Conservation (phyloP, 2,329 filamentous ascomycete species). For the Exophiala viscosa region DNA sequence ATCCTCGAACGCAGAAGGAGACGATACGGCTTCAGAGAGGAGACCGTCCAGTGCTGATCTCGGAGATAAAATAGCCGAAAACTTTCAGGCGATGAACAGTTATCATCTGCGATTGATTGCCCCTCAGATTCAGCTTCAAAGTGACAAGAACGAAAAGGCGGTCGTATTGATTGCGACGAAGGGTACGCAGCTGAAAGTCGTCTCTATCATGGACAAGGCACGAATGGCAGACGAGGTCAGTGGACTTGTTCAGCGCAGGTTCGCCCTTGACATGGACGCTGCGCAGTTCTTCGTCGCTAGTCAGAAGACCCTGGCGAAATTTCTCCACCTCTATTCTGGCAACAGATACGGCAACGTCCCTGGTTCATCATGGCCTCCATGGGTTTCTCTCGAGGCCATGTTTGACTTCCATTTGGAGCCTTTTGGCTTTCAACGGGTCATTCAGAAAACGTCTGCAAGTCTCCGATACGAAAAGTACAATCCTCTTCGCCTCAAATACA, state of each 20-base stretch:
- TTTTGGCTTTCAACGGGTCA: constrained; percentile 95
- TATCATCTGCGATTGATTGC: constrained; percentile 95
- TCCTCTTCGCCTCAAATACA: constrained; percentile 91
- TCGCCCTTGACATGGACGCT: constrained; percentile 93
- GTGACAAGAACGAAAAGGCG: constrained; percentile 94
- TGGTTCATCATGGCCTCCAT: constrained; percentile 91
- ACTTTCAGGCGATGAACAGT: constrained; percentile 86
- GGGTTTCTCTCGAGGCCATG: constrained; percentile 98
- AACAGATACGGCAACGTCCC: constrained; percentile 84
- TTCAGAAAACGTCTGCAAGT: constrained; percentile 93
- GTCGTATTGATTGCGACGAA: constrained; percentile 97
- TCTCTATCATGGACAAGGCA: constrained; percentile 97
- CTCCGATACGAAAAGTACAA: constrained; percentile 98
- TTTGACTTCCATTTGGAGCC: constrained; percentile 92
- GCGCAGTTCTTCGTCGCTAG: constrained; percentile 97
- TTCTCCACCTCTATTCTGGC: constrained; percentile 89
- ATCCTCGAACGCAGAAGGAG: constrained; percentile 26
- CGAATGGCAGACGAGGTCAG: constrained; percentile 88
- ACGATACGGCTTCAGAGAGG: constrained; percentile 36
- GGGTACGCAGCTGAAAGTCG: constrained; percentile 95
- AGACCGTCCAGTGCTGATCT: constrained; percentile 46
- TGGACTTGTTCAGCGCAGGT: constrained; percentile 89
- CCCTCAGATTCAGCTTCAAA: constrained; percentile 95
- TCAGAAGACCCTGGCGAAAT: constrained; percentile 81
- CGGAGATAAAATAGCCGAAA: constrained; percentile 73